Base-by-base conservation (phyloP, 352 stramenopile species). In the Phytophthora pini region DNA sequence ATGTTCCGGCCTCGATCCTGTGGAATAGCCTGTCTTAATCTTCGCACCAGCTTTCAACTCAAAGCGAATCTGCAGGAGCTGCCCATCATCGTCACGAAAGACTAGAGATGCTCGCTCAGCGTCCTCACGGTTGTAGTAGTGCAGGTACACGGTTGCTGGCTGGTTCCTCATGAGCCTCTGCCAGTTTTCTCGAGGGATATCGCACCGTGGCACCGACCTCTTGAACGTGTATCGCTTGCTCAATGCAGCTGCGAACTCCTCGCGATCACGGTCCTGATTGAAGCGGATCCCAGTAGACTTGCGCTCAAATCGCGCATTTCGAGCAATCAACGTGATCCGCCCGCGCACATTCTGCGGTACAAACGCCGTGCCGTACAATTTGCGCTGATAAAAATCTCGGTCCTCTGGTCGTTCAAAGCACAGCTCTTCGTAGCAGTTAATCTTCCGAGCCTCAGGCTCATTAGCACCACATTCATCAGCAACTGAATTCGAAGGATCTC, bases 251-350 rank as follows among this genome's bases (percentile, higher is more conserved):
- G 64, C 65, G 44, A 88, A 89, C 22, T 86, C 77, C 9, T 87
- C 79, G 27, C 76, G 64, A 49, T 89, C 80, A 11, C 77, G 78
- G 40, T 88, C 73, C 36, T 75, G 66, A 64, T 89, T 89, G 43
- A 89, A 89, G 12, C 72, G 76, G 22, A 88, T 82, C 7, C 80
- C 79, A 3, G 72, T 86, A 8, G 80, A 85, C 41, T 87, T 87
- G 40, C 80, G 76, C 61, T 84, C 72, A 46, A 84, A 89, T 12
- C 59, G 60, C 13, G 81, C 71, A 54, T 81, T 83, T 13, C 76
- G 72, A 45, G 80, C 63, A 27, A 87, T 75, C 17, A 87, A 45
- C 9, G 79, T 86, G 32, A 68, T 76, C 31, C 62, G 57, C 3
- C 69, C 73, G 10, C 76, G 77, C 13, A 88, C 29, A 15, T 59